Percentiles rank a stretch among this genome's conserved stretches.
Conservation (phyloP, 176 grass and related monocot species). For the Oryza meridionalis region DNA sequence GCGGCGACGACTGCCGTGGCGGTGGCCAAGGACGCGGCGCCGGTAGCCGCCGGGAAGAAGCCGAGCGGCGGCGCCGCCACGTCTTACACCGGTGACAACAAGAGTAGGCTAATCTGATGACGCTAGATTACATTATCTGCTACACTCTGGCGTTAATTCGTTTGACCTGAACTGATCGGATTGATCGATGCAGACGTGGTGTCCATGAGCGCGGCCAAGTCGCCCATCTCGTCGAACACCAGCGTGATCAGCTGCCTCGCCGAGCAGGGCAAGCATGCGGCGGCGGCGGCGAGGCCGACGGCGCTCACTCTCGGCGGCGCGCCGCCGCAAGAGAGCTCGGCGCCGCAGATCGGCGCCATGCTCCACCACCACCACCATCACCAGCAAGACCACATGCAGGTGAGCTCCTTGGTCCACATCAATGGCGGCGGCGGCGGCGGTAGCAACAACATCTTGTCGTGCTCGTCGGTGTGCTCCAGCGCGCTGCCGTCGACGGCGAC, state of each 20-base stretch:
- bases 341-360: constrained; percentile 38
- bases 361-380: constrained; percentile 36
- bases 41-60: constrained; percentile 31
- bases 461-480: constrained; percentile 50
- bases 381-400: constrained; percentile 41
- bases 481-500: constrained; percentile 27
- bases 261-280: constrained; percentile 32
- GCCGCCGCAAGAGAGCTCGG: constrained; percentile 3
- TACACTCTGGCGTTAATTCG: background rate
- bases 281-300: constrained; percentile 40
- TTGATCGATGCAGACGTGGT: background rate
- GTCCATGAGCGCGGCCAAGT: constrained; percentile 35
- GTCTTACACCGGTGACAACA: constrained; percentile 47
- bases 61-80: constrained; percentile 2
- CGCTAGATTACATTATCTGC: background rate
- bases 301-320: constrained; percentile 48
- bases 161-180: background rate
- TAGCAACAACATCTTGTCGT: constrained; percentile 51
- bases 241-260: constrained; percentile 54
- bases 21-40: constrained; percentile 23
- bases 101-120: constrained; percentile 30
- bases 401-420: constrained; percentile 25
- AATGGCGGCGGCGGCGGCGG: background rate
- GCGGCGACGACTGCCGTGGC: background rate
- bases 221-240: constrained; percentile 58